These are phyloP conservation scores for Phialophora chinensis DNA, from an alignment of 2,329 filamentous ascomycete genomes.

Conservation along the genomic window DNA sequence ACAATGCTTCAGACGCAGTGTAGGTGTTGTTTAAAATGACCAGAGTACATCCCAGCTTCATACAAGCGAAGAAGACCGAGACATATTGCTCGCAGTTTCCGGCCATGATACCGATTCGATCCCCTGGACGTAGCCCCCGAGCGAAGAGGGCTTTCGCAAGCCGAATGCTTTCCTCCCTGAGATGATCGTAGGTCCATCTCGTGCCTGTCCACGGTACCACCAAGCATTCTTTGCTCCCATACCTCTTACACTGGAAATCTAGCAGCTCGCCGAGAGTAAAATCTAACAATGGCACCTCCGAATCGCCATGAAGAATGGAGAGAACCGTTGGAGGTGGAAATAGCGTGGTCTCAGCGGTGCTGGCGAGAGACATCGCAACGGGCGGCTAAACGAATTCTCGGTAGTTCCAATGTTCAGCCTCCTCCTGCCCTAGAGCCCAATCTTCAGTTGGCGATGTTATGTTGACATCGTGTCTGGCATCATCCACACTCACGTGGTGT, in stretches of 20 bases:
- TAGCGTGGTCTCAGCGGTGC: background rate
- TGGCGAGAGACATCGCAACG: conserved; percentile 13
- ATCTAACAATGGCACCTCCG: conserved; percentile 71
- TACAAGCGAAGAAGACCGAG: conserved; percentile 74
- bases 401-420: background rate
- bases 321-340: conserved; percentile 36
- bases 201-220: conserved; percentile 78
- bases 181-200: conserved; percentile 72
- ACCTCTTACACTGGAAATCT: conserved; percentile 70
- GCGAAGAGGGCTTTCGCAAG: conserved; percentile 70
- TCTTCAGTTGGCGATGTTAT: background rate
- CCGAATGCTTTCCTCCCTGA: conserved; percentile 66
- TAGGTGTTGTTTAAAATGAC: conserved; percentile 86
- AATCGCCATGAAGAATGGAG: conserved; percentile 70
- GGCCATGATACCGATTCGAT: conserved; percentile 77
- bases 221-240: conserved; percentile 70
- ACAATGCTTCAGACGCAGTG: conserved; percentile 73
- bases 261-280: conserved; percentile 75
- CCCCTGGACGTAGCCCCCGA: conserved; percentile 70
- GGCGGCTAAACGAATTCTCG: no score
- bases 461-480: background rate
- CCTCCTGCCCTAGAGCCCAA: background rate
- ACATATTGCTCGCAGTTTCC: conserved; percentile 64
- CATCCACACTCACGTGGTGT: background rate
- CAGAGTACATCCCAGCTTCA: conserved; percentile 68